phyloP scores from a whole-genome alignment of 2,329 filamentous ascomycete species.

The Cercospora sesami region DNA sequence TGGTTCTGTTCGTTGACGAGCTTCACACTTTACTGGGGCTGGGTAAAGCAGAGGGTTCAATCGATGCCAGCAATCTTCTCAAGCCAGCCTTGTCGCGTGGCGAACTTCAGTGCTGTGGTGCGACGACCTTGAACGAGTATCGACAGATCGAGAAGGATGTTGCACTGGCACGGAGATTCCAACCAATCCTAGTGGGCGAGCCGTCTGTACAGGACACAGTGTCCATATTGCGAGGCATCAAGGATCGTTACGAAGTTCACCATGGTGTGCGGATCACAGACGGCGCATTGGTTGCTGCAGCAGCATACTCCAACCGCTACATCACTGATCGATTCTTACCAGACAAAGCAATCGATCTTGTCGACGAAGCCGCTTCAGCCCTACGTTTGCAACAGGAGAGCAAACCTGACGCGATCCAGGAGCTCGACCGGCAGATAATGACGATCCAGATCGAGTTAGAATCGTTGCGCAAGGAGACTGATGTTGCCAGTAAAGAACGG shows the following conservation, averaged over 20 bases:
- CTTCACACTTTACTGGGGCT: conserved; percentile 87
- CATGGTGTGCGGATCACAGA: conserved; percentile 96
- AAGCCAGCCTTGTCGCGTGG: conserved; percentile 93
- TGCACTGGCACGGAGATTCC: conserved; percentile 86
- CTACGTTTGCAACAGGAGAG: conserved; percentile 92
- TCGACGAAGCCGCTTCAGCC: conserved; percentile 92
- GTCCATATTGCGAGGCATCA: conserved; percentile 92
- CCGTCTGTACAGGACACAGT: conserved; percentile 90
- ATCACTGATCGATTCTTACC: conserved; percentile 94
- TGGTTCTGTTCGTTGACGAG: conserved; percentile 95
- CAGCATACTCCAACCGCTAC: conserved; percentile 90
- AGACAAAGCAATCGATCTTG: conserved; percentile 94
- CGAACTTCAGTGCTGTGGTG: conserved; percentile 91
- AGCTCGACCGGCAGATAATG: conserved; percentile 91
- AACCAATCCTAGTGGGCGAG: conserved; percentile 91
- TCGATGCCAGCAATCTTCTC: conserved; percentile 91
- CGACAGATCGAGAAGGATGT: conserved; percentile 94
- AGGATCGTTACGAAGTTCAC: conserved; percentile 95
- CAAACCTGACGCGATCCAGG: conserved; percentile 91
- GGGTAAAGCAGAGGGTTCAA: conserved; percentile 92
- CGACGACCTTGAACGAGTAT: conserved; percentile 91
- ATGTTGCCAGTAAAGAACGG: conserved; percentile 83
- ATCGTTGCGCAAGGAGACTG: conserved; percentile 89
- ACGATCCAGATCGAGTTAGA: conserved; percentile 97
- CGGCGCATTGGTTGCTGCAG: conserved; percentile 84